Conservation (phyloP, 2,329 filamentous ascomycete species). For the Pseudocercospora cruenta region DNA sequence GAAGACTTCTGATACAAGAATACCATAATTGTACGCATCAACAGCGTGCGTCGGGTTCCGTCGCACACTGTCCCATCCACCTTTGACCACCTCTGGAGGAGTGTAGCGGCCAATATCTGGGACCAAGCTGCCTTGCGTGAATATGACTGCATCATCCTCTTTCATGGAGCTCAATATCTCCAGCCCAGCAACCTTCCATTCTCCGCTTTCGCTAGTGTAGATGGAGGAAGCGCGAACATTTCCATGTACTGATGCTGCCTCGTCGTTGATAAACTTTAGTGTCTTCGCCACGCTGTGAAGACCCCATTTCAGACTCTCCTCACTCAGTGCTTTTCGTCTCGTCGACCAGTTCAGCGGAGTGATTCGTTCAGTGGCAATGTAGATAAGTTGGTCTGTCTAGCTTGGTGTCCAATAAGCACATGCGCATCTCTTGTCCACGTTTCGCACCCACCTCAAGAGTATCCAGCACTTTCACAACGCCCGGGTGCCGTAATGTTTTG, state of each 20-base stretch:
- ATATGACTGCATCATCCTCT: conserved; percentile 91
- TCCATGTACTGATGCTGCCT: conserved; percentile 89
- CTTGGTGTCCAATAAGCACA: conserved; percentile 42
- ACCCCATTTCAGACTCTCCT: conserved; percentile 97
- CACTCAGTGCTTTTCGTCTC: conserved; percentile 80
- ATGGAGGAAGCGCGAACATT: conserved; percentile 82
- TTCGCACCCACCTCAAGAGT: conserved; percentile 77
- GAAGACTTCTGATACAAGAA: conserved; percentile 86
- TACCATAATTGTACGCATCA: conserved; percentile 85
- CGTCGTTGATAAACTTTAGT: conserved; percentile 92
- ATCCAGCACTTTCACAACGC: conserved; percentile 90
- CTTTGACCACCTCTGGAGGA: conserved; percentile 81
- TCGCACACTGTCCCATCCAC: conserved; percentile 91
- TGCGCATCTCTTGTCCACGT: conserved; percentile 8
- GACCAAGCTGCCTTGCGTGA: conserved; percentile 83
- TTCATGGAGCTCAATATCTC: conserved; percentile 94
- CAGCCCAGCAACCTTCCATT: conserved; percentile 96
- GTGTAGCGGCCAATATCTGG: conserved; percentile 84
- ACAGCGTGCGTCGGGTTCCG: conserved; percentile 77
- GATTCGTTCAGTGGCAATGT: conserved; percentile 91
- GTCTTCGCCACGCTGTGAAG: conserved; percentile 86
- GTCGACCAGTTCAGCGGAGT: conserved; percentile 88
- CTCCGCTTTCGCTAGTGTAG: conserved; percentile 92
- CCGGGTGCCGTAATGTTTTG: conserved; percentile 88
- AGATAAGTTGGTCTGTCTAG: conserved; percentile 90